A percentile compares a stretch with the other conserved stretches of the same genome.
These are phyloP conservation scores for Clavispora santaluciae DNA, from an alignment of 805 yeast species.

Conservation along the genomic window DNA sequence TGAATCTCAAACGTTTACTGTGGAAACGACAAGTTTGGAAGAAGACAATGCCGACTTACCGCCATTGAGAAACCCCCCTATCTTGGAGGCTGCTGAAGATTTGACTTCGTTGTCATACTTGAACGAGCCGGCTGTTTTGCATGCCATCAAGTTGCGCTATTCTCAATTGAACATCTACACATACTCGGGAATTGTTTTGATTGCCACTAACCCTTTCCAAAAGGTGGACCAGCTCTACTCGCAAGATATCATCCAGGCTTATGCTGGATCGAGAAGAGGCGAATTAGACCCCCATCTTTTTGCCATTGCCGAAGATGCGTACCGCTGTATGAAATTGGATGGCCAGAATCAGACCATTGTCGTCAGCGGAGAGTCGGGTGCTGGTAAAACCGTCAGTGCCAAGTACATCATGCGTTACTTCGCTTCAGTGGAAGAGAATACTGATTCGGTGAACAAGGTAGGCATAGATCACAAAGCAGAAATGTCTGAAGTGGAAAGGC, in stretches of 20 bases:
- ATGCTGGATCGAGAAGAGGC: slow-evolving; percentile 88
- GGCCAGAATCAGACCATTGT: slow-evolving; percentile 89
- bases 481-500: slow-evolving; percentile 88
- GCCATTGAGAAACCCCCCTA: slow-evolving; percentile 84
- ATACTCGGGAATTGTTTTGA: slow-evolving; percentile 92
- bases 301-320: slow-evolving; percentile 97
- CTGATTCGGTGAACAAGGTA: slow-evolving; percentile 26
- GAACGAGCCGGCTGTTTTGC: slow-evolving; percentile 94
- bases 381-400: slow-evolving; percentile 97
- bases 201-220: slow-evolving; percentile 95
- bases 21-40: slow-evolving; percentile 45
- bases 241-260: slow-evolving; percentile 89
- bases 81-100: slow-evolving; percentile 90
- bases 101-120: slow-evolving; percentile 86
- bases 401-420: slow-evolving; percentile 96
- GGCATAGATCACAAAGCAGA: slow-evolving; percentile 45
- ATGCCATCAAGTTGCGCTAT: slow-evolving; percentile 87
- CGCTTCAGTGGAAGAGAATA: slow-evolving; percentile 76
- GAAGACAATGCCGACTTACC: slow-evolving; percentile 62
- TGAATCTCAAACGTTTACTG: slow-evolving; percentile 33
- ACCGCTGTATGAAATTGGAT: slow-evolving; percentile 87
- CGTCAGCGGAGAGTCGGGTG: slow-evolving; percentile 97
- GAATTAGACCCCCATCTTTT: slow-evolving; percentile 96
- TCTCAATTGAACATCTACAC: slow-evolving; percentile 89
- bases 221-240: slow-evolving; percentile 86